Evolutionary conservation across 148 eudicot genomes (phyloP).

Genomic region (Camellia japonica): DNA sequence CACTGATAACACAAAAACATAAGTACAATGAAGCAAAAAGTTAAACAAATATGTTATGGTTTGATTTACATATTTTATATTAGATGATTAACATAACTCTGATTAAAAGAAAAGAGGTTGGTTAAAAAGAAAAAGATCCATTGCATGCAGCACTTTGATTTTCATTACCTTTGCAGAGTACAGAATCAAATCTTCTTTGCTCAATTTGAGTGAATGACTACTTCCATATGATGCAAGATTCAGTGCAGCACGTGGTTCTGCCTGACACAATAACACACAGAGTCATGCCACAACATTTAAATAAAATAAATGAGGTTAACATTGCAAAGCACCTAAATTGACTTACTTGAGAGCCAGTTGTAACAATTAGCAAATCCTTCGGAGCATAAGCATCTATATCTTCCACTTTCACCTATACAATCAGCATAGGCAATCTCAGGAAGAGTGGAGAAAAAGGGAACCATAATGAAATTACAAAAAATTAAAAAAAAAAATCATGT

Average conservation of each 20-base stretch:
- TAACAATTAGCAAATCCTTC: constrained; percentile 86
- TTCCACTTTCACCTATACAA: constrained; percentile 77
- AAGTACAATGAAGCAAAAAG: no score
- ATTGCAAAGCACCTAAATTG: constrained; percentile 18
- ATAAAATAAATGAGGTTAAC: not conserved
- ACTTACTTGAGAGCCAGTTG: constrained; percentile 99
- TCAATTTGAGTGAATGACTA: constrained; percentile 92
- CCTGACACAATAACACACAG: constrained; percentile 66
- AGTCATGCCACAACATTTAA: constrained; percentile 21
- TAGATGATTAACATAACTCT: not conserved
- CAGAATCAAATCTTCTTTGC: constrained; percentile 83
- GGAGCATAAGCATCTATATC: constrained; percentile 98
- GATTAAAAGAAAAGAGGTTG: not conserved
- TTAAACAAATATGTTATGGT: no score
- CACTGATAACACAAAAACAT: no score
- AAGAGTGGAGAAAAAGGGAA: constrained; percentile 6
- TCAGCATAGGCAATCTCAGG: constrained; percentile 4
- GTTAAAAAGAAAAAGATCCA: not conserved
- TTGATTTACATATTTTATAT: no score
- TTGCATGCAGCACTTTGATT: not conserved
- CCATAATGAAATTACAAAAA: not conserved
- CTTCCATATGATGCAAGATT: constrained; percentile 95
- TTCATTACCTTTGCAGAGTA: constrained; percentile 90
- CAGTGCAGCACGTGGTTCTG: constrained; percentile 98
- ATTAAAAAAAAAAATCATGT: not conserved